phyloP scores from a whole-genome alignment of 2,329 filamentous ascomycete species.

The Nectriaceae sp. region DNA sequence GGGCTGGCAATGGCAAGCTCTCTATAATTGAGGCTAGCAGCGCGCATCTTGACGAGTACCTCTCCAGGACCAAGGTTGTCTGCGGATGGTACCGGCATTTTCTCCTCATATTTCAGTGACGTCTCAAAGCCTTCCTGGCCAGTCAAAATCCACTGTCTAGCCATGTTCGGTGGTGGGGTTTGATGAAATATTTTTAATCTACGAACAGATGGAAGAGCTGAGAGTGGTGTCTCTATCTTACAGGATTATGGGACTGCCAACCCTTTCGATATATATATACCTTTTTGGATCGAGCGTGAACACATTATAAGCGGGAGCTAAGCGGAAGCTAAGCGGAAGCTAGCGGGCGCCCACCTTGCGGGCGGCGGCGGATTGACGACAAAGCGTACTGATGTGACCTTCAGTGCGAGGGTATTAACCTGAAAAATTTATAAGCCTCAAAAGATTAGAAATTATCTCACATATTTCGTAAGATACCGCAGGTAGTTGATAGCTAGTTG shows the following conservation, averaged over 20 bases:
- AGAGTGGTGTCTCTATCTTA: too few relatives aligned
- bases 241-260: too few relatives aligned
- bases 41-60: constrained; percentile 60
- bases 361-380: too few relatives aligned
- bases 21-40: constrained; percentile 50
- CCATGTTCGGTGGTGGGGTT: constrained; percentile 24
- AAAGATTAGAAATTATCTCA: too few relatives aligned
- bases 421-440: too few relatives aligned
- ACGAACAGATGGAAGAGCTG: too few relatives aligned
- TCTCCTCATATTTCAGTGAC: constrained; percentile 34
- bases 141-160: constrained; percentile 34
- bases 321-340: constrained; percentile 3
- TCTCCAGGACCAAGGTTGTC: constrained; percentile 55
- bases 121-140: constrained; percentile 36
- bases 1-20: constrained; percentile 45
- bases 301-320: not conserved
- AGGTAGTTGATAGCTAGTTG: too few relatives aligned
- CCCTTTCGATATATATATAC: too few relatives aligned
- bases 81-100: constrained; percentile 13
- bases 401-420: too few relatives aligned
- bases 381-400: not conserved
- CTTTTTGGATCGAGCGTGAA: not conserved
- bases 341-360: too few relatives aligned
- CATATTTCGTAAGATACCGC: too few relatives aligned
- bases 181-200: too few relatives aligned